These are phyloP conservation scores for Hura crepitans DNA, from an alignment of 441 rosid genomes.

Conservation along the genomic window DNA sequence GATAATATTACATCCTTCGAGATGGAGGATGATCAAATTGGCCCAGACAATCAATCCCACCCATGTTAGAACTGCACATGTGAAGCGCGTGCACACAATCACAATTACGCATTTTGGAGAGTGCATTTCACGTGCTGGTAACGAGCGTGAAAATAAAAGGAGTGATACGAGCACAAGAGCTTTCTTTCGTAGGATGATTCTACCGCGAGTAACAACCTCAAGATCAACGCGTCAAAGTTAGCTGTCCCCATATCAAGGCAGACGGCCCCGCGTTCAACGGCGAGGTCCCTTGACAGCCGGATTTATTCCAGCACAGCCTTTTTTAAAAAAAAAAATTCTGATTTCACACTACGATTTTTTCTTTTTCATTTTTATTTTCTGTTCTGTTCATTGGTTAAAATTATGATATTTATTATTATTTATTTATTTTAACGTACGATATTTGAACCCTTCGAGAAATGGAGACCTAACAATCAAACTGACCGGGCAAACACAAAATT, in stretches of 20 bases:
- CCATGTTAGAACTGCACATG: background rate
- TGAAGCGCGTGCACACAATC: too few species aligned
- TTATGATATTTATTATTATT: too few species aligned
- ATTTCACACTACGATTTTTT: too few species aligned
- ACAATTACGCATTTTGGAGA: background rate
- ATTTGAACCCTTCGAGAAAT: too few species aligned
- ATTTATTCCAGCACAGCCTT: too few species aligned
- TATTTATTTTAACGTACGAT: too few species aligned
- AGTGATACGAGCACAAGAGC: background rate
- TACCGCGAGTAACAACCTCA: background rate
- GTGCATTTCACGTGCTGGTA: background rate
- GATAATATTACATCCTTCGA: background rate
- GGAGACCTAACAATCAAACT: too few species aligned
- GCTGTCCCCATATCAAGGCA: background rate
- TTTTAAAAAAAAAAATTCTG: too few species aligned
- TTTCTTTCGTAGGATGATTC: background rate
- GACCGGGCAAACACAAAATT: too few species aligned
- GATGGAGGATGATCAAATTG: background rate
- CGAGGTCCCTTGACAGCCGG: slow-evolving; percentile 6
- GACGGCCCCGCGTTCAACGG: slow-evolving; percentile 7
- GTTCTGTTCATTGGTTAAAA: too few species aligned
- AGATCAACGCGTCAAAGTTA: slow-evolving; percentile 11
- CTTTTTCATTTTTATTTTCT: too few species aligned
- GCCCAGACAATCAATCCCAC: background rate
- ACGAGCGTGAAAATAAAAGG: background rate